A percentile compares a stretch with the other conserved stretches of the same genome.
Evolutionary conservation across 805 yeast genomes (phyloP).

Genomic region (Candida namnaoensis): DNA sequence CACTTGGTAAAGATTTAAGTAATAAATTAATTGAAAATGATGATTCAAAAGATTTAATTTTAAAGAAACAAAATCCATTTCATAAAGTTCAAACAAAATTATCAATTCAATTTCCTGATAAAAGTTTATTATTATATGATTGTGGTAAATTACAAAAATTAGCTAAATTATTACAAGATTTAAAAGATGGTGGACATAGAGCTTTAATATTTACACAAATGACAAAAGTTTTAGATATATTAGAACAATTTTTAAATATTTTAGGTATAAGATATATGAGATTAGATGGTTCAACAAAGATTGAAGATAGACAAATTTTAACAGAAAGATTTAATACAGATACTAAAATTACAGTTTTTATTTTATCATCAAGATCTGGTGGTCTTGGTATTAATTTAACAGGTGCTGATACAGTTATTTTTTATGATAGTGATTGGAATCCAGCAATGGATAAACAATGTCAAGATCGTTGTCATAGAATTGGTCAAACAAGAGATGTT

Average conservation of each 20-base stretch:
- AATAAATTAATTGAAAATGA: constrained; percentile 11
- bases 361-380: constrained; percentile 92
- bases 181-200: constrained; percentile 84
- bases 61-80: no score
- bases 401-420: constrained; percentile 97
- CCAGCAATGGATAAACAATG: constrained; percentile 99
- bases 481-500: constrained; percentile 96
- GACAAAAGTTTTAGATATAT: constrained; percentile 91
- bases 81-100: constrained; percentile 80
- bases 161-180: constrained; percentile 63
- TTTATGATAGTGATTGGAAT: constrained; percentile 98
- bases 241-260: constrained; percentile 88
- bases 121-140: constrained; percentile 83
- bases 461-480: constrained; percentile 98
- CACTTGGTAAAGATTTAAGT: constrained; percentile 30
- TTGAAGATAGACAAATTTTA: constrained; percentile 90
- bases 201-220: constrained; percentile 95
- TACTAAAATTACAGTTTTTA: constrained; percentile 79
- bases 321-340: constrained; percentile 92
- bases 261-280: constrained; percentile 94
- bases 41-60: constrained; percentile 19
- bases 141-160: constrained; percentile 93
- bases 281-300: constrained; percentile 94
- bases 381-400: constrained; percentile 96
- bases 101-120: constrained; percentile 95